Percentiles rank a stretch among this genome's conserved stretches.
Conservation (phyloP, 1,139 yeast species). For the Saccharomycopsis hybrid region DNA sequence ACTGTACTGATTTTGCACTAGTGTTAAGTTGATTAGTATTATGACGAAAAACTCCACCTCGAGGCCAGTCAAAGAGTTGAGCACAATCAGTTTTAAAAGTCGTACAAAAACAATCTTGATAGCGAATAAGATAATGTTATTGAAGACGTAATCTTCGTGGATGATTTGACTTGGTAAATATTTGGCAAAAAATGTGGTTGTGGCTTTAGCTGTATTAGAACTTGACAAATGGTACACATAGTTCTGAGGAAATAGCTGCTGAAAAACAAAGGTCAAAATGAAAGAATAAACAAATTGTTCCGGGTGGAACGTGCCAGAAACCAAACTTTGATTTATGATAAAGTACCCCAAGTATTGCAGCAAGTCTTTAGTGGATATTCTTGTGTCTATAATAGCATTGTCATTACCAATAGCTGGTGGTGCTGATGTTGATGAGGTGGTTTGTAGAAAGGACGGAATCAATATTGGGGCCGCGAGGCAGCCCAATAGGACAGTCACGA, state of each 20-base stretch:
- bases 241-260: slow-evolving; percentile 2
- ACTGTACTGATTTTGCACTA: not conserved
- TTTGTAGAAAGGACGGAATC: too few relatives aligned
- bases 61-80: slow-evolving; percentile 5
- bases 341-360: not conserved
- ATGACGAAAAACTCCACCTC: slow-evolving; percentile 11
- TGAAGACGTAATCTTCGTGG: too few relatives aligned
- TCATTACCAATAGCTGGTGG: too few relatives aligned
- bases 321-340: not conserved
- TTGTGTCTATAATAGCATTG: too few relatives aligned
- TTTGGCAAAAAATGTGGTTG: too few relatives aligned
- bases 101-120: not conserved
- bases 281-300: slow-evolving; percentile 1
- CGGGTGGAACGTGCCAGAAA: not conserved
- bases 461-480: not conserved
- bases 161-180: too few relatives aligned
- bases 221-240: not conserved
- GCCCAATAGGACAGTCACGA: not conserved
- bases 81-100: slow-evolving; percentile 1
- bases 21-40: slow-evolving; percentile 2
- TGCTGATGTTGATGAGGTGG: too few relatives aligned
- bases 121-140: too few relatives aligned
- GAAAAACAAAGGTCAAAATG: not conserved
- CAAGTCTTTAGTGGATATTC: too few relatives aligned
- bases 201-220: too few relatives aligned